Percentiles rank a stretch among this genome's conserved stretches.
phyloP scores from a whole-genome alignment of 371 early-diverging fungal genomes.

The Lichtheimia corymbifera region DNA sequence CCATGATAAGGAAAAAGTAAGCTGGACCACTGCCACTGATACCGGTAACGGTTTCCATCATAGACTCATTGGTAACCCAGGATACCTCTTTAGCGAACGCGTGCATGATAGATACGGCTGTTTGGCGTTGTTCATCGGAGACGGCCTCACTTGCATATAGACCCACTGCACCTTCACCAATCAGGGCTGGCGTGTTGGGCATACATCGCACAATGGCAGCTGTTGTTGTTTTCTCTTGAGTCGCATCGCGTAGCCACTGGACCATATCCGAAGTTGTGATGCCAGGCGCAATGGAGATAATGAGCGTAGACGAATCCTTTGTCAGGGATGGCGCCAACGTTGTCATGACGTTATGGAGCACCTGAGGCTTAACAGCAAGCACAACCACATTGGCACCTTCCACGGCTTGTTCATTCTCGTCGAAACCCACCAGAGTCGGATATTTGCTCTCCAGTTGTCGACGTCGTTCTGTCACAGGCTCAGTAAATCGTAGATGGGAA shows the following conservation, averaged over 20 bases:
- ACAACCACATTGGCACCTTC: constrained; percentile 74
- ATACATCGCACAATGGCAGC: constrained; percentile 78
- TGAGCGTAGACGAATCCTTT: constrained; percentile 36
- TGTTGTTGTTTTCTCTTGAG: not conserved
- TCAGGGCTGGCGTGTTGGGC: constrained; percentile 96
- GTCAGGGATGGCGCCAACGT: constrained; percentile 29
- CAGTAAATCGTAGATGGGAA: constrained; percentile 73
- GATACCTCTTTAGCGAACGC: constrained; percentile 74
- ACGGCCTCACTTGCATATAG: constrained; percentile 70
- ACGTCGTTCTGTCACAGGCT: constrained; percentile 71
- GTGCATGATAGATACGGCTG: constrained; percentile 66
- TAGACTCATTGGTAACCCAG: constrained; percentile 79
- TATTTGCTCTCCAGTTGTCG: constrained; percentile 67
- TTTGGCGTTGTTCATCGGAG: constrained; percentile 58
- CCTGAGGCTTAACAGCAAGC: constrained; percentile 91
- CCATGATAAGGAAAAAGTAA: constrained; percentile 90
- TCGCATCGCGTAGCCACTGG: constrained; percentile 63
- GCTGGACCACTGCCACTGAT: constrained; percentile 93
- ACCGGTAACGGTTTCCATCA: constrained; percentile 88
- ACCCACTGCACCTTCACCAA: constrained; percentile 88
- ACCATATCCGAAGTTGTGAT: constrained; percentile 71
- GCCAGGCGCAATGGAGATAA: constrained; percentile 91
- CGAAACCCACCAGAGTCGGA: constrained; percentile 39
- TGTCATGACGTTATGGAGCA: constrained; percentile 70
- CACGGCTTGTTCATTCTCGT: constrained; percentile 41